Evolutionary conservation across 495 filamentous ascomycete species (phyloP).

Genomic region (Mytilinidion resinicola): DNA sequence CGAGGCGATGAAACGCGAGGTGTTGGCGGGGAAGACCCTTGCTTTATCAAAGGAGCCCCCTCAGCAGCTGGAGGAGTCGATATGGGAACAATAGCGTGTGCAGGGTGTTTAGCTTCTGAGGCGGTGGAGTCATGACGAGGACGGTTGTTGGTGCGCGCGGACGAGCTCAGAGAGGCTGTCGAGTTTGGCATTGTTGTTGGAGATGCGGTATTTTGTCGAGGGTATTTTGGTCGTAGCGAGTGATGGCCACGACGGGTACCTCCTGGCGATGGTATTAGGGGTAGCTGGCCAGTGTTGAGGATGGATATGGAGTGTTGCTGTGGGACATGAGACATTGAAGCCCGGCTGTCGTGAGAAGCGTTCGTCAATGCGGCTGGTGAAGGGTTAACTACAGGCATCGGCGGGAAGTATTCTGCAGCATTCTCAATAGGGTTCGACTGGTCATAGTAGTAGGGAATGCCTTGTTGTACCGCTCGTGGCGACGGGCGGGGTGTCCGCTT

Average conservation of each 20-base stretch:
- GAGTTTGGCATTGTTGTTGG: constrained; percentile 53
- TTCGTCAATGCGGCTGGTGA: constrained; percentile 31
- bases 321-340: constrained; percentile 39
- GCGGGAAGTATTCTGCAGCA: constrained; percentile 81
- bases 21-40: constrained; percentile 52
- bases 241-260: constrained; percentile 42
- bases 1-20: constrained; percentile 57
- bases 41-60: constrained; percentile 28
- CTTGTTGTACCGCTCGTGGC: constrained; percentile 49
- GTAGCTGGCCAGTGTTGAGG: constrained; percentile 69
- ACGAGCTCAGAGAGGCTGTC: constrained; percentile 29
- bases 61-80: constrained; percentile 52
- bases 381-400: constrained; percentile 58
- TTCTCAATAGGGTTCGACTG: constrained; percentile 63
- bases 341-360: constrained; percentile 30
- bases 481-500: constrained; percentile 81
- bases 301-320: constrained; percentile 63
- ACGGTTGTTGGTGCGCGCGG: constrained; percentile 19
- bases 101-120: constrained; percentile 29
- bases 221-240: constrained; percentile 50
- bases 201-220: constrained; percentile 73
- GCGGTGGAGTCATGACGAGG: constrained; percentile 33
- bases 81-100: constrained; percentile 45
- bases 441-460: constrained; percentile 56
- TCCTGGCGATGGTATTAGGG: constrained; percentile 79